Evolutionary conservation across 352 stramenopile genomes (phyloP), one percentile per base, ranked within the genome.

Genomic region (Phytopythium kandeliae): DNA sequence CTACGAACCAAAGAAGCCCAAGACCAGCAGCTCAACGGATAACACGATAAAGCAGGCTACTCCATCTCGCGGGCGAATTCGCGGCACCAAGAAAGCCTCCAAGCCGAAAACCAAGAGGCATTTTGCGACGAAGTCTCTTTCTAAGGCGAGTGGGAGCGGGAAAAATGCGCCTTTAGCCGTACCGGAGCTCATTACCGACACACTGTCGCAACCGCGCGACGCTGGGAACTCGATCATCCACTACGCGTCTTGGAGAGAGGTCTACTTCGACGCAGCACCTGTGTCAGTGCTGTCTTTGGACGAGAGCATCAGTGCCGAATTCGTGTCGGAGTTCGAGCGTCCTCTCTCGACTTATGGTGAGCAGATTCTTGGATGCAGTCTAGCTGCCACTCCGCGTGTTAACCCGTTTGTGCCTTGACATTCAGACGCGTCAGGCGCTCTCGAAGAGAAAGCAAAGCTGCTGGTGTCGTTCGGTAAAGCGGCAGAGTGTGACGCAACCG

Each of bases 381-480:
- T 4, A 31, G 28, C 4, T 9, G 4, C 9, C 9, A 9, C 4
- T 9, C 9, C 28, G 28, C 28, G 4, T 31, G 9, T 31, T 31
- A 9, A 31, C 28, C 28, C 9, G 17, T 8, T 13, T 42, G 25
- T 21, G 10, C 50, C 19, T 47, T 50, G 9, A 43, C 15, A 15
- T 51, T 11, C 26, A 89, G 78, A 90, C 62, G 26, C 57, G 24
- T 61, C 55, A 17, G 66, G 62, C 17, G 65, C 70, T 11, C 65
- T 88, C 13, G 66, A 61, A 17, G 56, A 57, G 21, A 85, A 78
- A 35, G 84, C 72, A 36, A 67, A 65, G 35, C 33, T 88, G 12
- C 30, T 85, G 16, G 36, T 60, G 17, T 59, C 60, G 16, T 85
- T 88, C 49, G 74, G 70, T 13, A 68, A 78, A 33, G 63, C 54